Base-by-base conservation (phyloP, 106 monocot genomes). In the Chionographis japonica region DNA sequence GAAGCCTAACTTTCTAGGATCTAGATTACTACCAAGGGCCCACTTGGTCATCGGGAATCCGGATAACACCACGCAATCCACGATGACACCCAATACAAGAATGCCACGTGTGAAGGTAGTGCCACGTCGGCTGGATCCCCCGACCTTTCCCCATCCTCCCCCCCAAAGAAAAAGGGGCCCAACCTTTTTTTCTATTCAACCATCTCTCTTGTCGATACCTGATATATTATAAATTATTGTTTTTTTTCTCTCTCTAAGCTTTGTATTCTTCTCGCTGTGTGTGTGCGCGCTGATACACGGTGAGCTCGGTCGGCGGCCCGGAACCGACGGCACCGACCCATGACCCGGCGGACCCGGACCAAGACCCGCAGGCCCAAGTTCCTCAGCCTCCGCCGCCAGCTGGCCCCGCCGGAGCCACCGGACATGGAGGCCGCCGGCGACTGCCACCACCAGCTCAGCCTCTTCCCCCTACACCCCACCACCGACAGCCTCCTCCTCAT, bases 371-470 rank as follows among this genome's bases (percentile, higher is more conserved):
- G 55, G 58, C 68, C 68, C 27, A 77, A 74, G 66, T 83, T 60
- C 66, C 54, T 77, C 56, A 84, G 81, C 55, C 75, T 84, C 19
- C 43, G 70, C 35, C 62, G 56, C 19, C 71, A 68, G 9, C 55
- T 71, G 3, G 63, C 60, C 13, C 50, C 61, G 17, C 16, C 11
- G 8, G 46, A 46, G 50, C 55, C 46, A 11, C 27, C 18, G 19
- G 13, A 3, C 11, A 46, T 10, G 40, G 52, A 35, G 58, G 5
- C 52, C 20, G 4, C 17, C 4, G 12, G n/a, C 61, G 52, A 15
- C 9, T 39, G 41, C 36, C 37, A 17, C 14, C 41, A 12, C 50
- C 76, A 63, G 40, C 79, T 71, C 17, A 76, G 69, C 8, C 69
- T 62, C 41, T 71, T 56, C 13, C 58, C 73, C 0, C 58, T 67